These are phyloP conservation scores for Arachnopeziza araneosa DNA, from an alignment of 2,329 filamentous ascomycete genomes.

Conservation along the genomic window DNA sequence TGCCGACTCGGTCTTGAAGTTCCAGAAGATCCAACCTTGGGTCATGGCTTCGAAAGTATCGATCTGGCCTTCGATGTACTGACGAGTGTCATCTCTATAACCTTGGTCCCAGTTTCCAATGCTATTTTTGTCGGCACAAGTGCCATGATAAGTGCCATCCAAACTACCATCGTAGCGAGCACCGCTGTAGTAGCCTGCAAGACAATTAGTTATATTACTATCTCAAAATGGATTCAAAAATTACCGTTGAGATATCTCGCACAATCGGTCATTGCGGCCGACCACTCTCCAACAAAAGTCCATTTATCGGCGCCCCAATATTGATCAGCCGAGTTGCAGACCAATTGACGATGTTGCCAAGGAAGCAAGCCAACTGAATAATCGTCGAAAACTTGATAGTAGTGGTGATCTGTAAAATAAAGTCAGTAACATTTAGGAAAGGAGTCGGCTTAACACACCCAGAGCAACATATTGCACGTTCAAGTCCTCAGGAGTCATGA, in stretches of 20 bases:
- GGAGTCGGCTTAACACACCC: conserved; percentile 5
- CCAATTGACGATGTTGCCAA: conserved; percentile 43
- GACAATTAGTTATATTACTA: conserved; percentile 43
- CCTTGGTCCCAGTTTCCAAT: conserved; percentile 38
- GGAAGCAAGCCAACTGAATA: conserved; percentile 42
- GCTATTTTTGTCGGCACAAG: conserved; percentile 45
- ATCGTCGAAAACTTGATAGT: conserved; percentile 56
- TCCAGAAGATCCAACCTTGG: conserved; percentile 49
- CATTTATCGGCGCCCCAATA: conserved; percentile 53
- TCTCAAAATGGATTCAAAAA: conserved; percentile 49
- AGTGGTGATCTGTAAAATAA: conserved; percentile 51
- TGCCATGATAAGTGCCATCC: conserved; percentile 40
- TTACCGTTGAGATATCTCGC: conserved; percentile 30
- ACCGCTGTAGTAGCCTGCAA: conserved; percentile 49
- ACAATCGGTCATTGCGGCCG: conserved; percentile 23
- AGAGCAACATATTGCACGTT: conserved; percentile 35
- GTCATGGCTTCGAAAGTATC: conserved; percentile 42
- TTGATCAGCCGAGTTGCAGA: conserved; percentile 42
- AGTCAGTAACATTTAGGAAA: not conserved
- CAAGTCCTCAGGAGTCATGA: conserved; percentile 43
- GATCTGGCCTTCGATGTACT: conserved; percentile 48
- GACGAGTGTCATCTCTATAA: conserved; percentile 39
- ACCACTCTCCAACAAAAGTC: conserved; percentile 55
- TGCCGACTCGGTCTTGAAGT: conserved; percentile 46
- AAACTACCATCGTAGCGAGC: conserved; percentile 50